phyloP scores from a whole-genome alignment of 192 early-diverging fungal species.

The Pilaira anomala region DNA sequence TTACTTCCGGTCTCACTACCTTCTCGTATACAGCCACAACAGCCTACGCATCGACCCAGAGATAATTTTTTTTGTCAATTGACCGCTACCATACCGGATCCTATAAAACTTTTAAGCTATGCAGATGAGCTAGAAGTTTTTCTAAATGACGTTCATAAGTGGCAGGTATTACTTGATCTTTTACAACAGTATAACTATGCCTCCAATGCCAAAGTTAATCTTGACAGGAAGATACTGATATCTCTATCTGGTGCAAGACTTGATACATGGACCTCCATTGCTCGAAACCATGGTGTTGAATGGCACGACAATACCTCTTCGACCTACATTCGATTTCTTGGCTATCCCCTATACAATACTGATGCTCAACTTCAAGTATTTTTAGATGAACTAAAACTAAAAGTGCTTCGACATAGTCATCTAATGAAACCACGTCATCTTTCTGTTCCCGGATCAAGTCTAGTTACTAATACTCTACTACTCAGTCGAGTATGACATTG shows the following conservation, averaged over 20 bases:
- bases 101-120: too few species aligned
- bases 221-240: background rate
- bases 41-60: too few species aligned
- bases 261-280: background rate
- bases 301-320: background rate
- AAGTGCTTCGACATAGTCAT: background rate
- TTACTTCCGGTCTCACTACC: too few species aligned
- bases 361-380: background rate
- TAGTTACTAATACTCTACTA: background rate
- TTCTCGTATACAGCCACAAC: too few species aligned
- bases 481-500: background rate
- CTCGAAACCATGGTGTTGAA: background rate
- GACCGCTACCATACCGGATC: too few species aligned
- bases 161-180: too few species aligned
- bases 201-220: background rate
- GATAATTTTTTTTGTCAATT: too few species aligned
- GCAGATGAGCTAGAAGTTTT: background rate
- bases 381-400: background rate
- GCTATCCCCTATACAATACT: background rate
- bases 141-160: too few species aligned
- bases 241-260: background rate
- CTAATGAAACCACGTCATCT: background rate
- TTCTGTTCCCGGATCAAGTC: background rate
- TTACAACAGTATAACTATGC: background rate
- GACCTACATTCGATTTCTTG: background rate